phyloP scores from a whole-genome alignment of 1,284 basidiomycete species.

The Pulchroboletus neoregius region DNA sequence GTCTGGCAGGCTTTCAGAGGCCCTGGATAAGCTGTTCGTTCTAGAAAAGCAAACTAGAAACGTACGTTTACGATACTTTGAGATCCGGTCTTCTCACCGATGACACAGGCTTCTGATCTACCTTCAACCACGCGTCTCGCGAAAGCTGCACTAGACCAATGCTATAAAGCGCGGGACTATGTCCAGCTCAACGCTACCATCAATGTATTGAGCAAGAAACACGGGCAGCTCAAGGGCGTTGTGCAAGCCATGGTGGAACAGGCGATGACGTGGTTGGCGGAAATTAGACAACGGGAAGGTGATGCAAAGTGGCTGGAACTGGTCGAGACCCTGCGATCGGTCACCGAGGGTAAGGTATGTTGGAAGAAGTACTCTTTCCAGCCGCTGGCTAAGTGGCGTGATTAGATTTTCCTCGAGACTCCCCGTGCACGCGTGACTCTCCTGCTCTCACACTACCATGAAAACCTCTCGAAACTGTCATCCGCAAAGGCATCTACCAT shows the following conservation, averaged over 20 bases:
- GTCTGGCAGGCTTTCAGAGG: constrained; percentile 79
- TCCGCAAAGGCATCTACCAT: constrained; percentile 43
- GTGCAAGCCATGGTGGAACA: constrained; percentile 90
- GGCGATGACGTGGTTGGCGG: constrained; percentile 75
- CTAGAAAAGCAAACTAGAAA: constrained; percentile 98
- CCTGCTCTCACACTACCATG: constrained; percentile 79
- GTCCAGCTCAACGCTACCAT: constrained; percentile 72
- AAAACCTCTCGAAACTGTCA: constrained; percentile 51
- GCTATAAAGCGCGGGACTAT: constrained; percentile 71
- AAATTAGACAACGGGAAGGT: constrained; percentile 65
- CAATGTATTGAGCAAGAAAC: constrained; percentile 85
- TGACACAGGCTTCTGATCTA: constrained; percentile 82
- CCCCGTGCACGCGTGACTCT: constrained; percentile 93
- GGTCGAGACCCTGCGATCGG: constrained; percentile 83
- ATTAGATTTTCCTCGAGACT: constrained; percentile 94
- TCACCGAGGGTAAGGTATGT: constrained; percentile 92
- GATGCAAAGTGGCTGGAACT: constrained; percentile 80
- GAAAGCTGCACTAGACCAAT: constrained; percentile 66
- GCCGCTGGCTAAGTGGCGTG: constrained; percentile 1
- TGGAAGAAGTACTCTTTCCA: background rate
- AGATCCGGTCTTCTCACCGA: constrained; percentile 11
- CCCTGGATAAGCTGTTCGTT: constrained; percentile 83
- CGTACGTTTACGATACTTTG: constrained; percentile 44
- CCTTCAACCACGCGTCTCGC: constrained; percentile 86
- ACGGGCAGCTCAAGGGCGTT: constrained; percentile 92